Evolutionary conservation across 768 basidiomycete species (phyloP).

Genomic region (Pholiota microspora): DNA sequence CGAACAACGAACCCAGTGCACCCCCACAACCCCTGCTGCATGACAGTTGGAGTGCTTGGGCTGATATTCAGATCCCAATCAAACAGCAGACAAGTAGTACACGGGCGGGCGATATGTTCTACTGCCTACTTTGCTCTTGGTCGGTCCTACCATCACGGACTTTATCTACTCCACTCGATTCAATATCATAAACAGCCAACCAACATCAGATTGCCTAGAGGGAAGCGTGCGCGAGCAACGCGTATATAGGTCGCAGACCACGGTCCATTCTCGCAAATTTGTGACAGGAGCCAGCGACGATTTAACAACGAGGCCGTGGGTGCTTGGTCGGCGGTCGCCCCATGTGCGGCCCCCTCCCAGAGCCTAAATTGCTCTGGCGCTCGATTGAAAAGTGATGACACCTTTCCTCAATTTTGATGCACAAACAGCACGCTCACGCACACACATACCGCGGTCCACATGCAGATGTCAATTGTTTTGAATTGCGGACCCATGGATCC

Average conservation of each 20-base stretch:
- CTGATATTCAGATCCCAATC: slow-evolving; percentile 5
- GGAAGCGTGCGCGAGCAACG: not conserved
- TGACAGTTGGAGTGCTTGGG: slow-evolving; percentile 2
- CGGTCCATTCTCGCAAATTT: not conserved
- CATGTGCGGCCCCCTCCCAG: not conserved
- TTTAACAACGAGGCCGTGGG: not conserved
- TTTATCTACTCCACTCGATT: slow-evolving; percentile 7
- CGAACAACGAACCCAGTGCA: not conserved
- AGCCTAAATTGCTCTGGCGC: not conserved
- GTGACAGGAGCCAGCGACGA: not conserved
- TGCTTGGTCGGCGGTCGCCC: not conserved
- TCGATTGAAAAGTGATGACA: slow-evolving; percentile 1
- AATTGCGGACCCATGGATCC: not conserved
- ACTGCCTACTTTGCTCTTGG: slow-evolving; percentile 3
- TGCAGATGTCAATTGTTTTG: slow-evolving; percentile 4
- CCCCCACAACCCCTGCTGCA: not conserved
- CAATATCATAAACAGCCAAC: slow-evolving; percentile 1
- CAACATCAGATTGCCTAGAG: not conserved
- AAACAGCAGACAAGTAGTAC: slow-evolving; percentile 1
- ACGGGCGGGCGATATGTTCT: not conserved
- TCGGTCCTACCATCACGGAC: slow-evolving; percentile 11
- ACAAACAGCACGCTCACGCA: slow-evolving; percentile 5
- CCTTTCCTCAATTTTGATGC: not conserved
- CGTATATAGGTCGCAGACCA: not conserved
- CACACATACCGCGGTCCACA: slow-evolving; percentile 3